Evolutionary conservation across 2,329 filamentous ascomycete species (phyloP).

Genomic region (Aspergillus brunneoviolaceus): DNA sequence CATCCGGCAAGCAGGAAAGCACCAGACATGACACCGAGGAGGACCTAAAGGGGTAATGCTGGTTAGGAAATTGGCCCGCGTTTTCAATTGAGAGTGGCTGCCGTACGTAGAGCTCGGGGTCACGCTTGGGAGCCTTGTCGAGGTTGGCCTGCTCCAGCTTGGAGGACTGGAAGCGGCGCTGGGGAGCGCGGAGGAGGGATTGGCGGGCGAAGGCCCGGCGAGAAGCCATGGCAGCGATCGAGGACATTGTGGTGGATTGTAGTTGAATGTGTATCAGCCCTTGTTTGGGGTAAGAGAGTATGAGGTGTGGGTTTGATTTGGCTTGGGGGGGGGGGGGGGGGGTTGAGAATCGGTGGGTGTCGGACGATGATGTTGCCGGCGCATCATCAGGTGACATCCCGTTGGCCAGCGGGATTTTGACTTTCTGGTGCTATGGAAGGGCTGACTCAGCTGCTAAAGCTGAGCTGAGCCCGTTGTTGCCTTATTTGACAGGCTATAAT

Average conservation of each 20-base stretch:
- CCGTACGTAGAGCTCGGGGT: slow-evolving; percentile 73
- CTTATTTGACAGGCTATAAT: not conserved
- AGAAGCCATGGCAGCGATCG: slow-evolving; percentile 42
- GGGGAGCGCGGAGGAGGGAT: slow-evolving; percentile 41
- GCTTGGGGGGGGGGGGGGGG: no score
- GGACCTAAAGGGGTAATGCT: slow-evolving; percentile 61
- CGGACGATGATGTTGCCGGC: slow-evolving; percentile 36
- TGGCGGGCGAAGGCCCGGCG: slow-evolving; percentile 45
- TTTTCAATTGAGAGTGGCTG: slow-evolving; percentile 8
- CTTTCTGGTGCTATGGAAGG: not conserved
- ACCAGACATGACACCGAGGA: slow-evolving; percentile 86
- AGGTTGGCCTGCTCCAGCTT: slow-evolving; percentile 53
- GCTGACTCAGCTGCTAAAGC: slow-evolving; percentile 20
- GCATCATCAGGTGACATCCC: slow-evolving; percentile 30
- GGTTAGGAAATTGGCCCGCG: slow-evolving; percentile 4
- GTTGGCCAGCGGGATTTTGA: slow-evolving; percentile 16
- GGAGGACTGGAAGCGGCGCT: slow-evolving; percentile 40
- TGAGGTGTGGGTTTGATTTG: slow-evolving; percentile 10
- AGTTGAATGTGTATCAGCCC: no score
- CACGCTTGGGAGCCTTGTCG: slow-evolving; percentile 64
- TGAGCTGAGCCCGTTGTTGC: not conserved
- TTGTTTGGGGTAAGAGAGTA: slow-evolving; percentile 20
- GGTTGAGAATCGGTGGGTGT: slow-evolving; percentile 29
- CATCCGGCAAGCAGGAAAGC: slow-evolving; percentile 85
- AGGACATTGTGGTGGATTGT: slow-evolving; percentile 37